phyloP scores from a whole-genome alignment of 2,329 filamentous ascomycete species.

The Endoconidiophora laricicola region DNA sequence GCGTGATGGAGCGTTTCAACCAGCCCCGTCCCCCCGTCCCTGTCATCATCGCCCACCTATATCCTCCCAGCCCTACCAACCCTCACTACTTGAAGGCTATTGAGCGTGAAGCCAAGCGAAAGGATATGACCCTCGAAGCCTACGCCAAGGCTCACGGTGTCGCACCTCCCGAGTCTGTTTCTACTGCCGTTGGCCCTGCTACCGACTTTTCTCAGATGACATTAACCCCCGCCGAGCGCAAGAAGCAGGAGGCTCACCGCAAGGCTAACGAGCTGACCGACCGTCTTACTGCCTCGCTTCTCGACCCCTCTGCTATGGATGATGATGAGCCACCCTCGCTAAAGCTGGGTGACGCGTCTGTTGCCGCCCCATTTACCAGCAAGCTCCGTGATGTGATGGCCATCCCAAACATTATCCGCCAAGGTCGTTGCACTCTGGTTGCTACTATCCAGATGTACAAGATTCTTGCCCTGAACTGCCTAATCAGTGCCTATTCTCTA shows the following conservation, averaged over 20 bases:
- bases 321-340: conserved; percentile 86
- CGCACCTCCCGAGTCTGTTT: conserved; percentile 44
- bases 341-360: conserved; percentile 92
- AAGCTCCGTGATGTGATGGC: conserved; percentile 95
- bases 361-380: conserved; percentile 92
- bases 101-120: conserved; percentile 66
- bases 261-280: conserved; percentile 70
- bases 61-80: conserved; percentile 77
- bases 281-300: conserved; percentile 69
- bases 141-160: conserved; percentile 37
- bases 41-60: conserved; percentile 81
- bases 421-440: conserved; percentile 91
- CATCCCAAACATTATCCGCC: conserved; percentile 94
- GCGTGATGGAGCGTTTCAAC: conserved; percentile 88
- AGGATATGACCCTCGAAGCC: conserved; percentile 48
- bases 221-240: conserved; percentile 34
- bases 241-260: conserved; percentile 48
- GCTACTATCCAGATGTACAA: conserved; percentile 99
- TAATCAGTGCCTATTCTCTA: conserved; percentile 94
- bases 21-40: conserved; percentile 86
- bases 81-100: conserved; percentile 91
- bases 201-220: conserved; percentile 16
- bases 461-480: conserved; percentile 90
- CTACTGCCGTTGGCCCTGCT: conserved; percentile 36
- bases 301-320: conserved; percentile 66